These are phyloP conservation scores for Domatiomyces globalis DNA, from an alignment of 2,329 filamentous ascomycete genomes.

Conservation along the genomic window DNA sequence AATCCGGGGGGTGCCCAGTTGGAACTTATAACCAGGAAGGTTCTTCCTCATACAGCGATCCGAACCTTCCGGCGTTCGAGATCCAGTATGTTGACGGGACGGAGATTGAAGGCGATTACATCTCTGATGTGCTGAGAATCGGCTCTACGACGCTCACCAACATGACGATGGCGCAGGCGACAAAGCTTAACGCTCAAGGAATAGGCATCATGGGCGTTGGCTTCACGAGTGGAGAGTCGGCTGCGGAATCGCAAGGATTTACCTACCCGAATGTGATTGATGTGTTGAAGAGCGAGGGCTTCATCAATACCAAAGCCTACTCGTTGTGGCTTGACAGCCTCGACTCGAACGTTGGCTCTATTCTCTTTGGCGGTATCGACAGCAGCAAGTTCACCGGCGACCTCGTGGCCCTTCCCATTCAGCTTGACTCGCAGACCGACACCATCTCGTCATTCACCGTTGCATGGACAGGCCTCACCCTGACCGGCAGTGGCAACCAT, in stretches of 20 bases:
- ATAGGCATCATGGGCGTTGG: conserved; percentile 29
- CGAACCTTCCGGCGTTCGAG: conserved; percentile 18
- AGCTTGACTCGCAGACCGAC: conserved; percentile 37
- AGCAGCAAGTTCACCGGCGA: conserved; percentile 56
- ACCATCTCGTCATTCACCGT: conserved; percentile 33
- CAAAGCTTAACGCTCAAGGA: conserved; percentile 16
- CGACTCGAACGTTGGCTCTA: conserved; percentile 50
- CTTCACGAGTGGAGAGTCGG: conserved; percentile 20
- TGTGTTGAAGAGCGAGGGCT: conserved; percentile 45
- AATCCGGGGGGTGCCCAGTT: conserved; percentile 4
- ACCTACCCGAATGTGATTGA: conserved; percentile 49
- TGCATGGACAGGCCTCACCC: conserved; percentile 28
- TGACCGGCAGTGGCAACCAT: conserved; percentile 18
- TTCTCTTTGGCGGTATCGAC: conserved; percentile 71
- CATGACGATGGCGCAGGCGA: conserved; percentile 26
- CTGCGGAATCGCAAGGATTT: conserved; percentile 18
- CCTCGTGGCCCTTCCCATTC: conserved; percentile 47
- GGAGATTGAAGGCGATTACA: conserved; percentile 25
- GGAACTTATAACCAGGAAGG: conserved; percentile 16
- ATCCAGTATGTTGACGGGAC: conserved; percentile 28
- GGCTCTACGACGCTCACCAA: conserved; percentile 23
- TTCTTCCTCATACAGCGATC: conserved; percentile 16
- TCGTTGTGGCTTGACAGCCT: conserved; percentile 31
- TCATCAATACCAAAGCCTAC: conserved; percentile 35
- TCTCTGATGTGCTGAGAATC: conserved; percentile 24